Conservation (phyloP, 2,329 filamentous ascomycete species). For the Fusarium sp. region DNA sequence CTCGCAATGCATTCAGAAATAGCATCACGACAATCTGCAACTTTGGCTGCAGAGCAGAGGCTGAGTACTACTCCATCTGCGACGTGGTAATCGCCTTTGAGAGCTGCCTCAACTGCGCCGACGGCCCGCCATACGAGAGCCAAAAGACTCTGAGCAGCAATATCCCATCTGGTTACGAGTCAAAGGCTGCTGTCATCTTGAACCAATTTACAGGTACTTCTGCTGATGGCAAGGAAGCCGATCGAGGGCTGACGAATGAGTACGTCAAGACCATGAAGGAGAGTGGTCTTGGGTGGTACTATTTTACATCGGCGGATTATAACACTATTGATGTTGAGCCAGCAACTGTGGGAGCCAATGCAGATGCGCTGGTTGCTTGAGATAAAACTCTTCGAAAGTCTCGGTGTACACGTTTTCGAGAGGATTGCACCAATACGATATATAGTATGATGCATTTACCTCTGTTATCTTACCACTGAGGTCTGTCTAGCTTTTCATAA, state of each 20-base stretch:
- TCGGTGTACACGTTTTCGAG: background rate
- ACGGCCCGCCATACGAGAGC: slow-evolving; percentile 27
- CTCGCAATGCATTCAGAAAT: slow-evolving; percentile 8
- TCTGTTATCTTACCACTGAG: no score
- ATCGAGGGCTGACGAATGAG: background rate
- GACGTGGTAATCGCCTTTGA: slow-evolving; percentile 41
- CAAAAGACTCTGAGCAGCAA: slow-evolving; percentile 26
- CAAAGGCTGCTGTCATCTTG: slow-evolving; percentile 28
- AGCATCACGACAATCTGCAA: slow-evolving; percentile 35
- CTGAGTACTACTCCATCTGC: slow-evolving; percentile 36
- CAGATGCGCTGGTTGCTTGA: background rate
- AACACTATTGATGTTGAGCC: background rate
- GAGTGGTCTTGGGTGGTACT: slow-evolving; percentile 7
- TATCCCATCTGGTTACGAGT: slow-evolving; percentile 8
- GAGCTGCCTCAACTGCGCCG: slow-evolving; percentile 36
- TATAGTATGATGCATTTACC: no score
- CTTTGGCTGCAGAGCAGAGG: slow-evolving; percentile 27
- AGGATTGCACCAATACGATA: no score
- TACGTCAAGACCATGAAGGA: slow-evolving; percentile 6
- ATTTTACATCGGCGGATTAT: slow-evolving; percentile 11
- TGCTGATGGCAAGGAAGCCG: slow-evolving; percentile 11
- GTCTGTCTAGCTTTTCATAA: no score
- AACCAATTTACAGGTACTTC: slow-evolving; percentile 28
- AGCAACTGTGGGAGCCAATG: background rate
- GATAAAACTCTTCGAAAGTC: background rate